Evolutionary conservation across 2,329 filamentous ascomycete species (phyloP), one percentile per base, ranked within the genome.

Genomic region (Seiridium cupressi): DNA sequence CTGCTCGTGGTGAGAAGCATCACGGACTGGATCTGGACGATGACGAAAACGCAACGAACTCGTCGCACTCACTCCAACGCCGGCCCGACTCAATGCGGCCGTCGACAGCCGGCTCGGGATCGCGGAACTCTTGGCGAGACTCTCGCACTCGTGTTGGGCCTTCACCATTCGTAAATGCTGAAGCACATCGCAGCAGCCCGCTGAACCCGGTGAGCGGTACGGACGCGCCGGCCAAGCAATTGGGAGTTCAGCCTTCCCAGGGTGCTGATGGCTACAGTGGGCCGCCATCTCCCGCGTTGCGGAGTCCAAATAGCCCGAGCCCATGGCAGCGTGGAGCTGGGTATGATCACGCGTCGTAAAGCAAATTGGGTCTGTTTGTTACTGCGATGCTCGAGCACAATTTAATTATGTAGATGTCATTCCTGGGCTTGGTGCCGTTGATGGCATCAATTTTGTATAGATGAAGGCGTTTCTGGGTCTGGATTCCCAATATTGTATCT

Each of bases 1-100:
- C 93, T 4, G 93, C 93, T 40, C 89, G 93, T 70, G 93, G 93
- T 60, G 93, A 96, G 72, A 91, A 91, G 75, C 72, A 72, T 57
- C 59, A 60, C 0, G 83, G 82, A 51, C 83, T 84, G 63, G 87
- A 88, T 61, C 83, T 92, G 62, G 89, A 92, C 26, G 49, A 54
- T 61, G 90, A 92, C 60, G 90, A 93, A 60, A 86, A 86, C 51
- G 85, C 88, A 51, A 89, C 86, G 35, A 85, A 87, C 73, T 87
- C 86, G 3, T 86, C 85, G 26, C 83, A 81, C 44, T 85, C 87
- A 8, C 65, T 79, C 62, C 77, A 75, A 68, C 79, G 81, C 62
- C 73, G 77, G 60, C 77, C 78, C 60, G 76, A 74, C 66, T 66
- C 73, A 44, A 60, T 65, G 59, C 40, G 49, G 47, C 62, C 47